These are phyloP conservation scores for Lipomyces yamanashiensis DNA, from an alignment of 805 yeast species.

Conservation along the genomic window DNA sequence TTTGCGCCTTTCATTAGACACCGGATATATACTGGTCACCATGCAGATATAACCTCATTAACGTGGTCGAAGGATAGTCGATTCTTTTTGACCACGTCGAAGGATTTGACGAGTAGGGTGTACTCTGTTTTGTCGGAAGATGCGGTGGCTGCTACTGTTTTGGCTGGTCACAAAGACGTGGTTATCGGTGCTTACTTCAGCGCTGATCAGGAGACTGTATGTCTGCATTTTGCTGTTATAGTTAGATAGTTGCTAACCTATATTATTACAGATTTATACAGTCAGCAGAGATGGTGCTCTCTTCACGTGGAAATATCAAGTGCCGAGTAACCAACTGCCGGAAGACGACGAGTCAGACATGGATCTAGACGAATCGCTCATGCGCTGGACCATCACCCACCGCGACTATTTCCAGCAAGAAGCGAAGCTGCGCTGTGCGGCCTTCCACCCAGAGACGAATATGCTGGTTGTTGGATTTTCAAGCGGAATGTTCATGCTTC, in stretches of 20 bases:
- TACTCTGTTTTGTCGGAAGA: constrained; percentile 75
- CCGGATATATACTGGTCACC: constrained; percentile 91
- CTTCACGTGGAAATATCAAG: constrained; percentile 86
- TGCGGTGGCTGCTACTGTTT: constrained; percentile 77
- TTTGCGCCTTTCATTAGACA: constrained; percentile 95
- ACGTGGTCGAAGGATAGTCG: constrained; percentile 92
- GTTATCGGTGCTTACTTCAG: constrained; percentile 88
- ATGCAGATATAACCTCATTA: constrained; percentile 73
- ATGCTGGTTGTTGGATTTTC: constrained; percentile 85
- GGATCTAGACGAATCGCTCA: constrained; percentile 46
- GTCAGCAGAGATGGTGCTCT: constrained; percentile 94
- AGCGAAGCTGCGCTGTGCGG: constrained; percentile 74
- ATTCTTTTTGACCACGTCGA: constrained; percentile 81
- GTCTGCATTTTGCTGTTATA: not conserved
- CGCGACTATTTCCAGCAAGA: constrained; percentile 76
- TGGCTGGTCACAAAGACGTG: constrained; percentile 91
- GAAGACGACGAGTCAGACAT: constrained; percentile 52
- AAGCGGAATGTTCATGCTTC: constrained; percentile 87
- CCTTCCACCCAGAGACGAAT: constrained; percentile 76
- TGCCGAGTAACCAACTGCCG: constrained; percentile 53
- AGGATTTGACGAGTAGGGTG: constrained; percentile 86
- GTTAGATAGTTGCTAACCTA: not conserved
- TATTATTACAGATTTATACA: constrained; percentile 64
- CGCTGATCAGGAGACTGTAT: constrained; percentile 74
- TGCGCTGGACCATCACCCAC: constrained; percentile 78